Conservation (phyloP, 768 basidiomycete species). For the Hebeloma cylindrosporum region DNA sequence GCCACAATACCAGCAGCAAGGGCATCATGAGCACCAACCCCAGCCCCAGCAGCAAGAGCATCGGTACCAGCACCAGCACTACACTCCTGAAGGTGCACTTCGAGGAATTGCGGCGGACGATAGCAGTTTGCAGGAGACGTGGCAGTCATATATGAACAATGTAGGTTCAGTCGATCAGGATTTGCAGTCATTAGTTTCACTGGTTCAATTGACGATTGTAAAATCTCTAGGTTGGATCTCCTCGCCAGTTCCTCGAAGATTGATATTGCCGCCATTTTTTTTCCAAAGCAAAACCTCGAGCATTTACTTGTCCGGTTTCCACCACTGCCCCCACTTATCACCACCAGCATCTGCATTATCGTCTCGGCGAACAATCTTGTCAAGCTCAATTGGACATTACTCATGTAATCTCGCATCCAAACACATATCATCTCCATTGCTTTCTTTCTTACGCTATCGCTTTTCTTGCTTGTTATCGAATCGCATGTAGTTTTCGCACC, state of each 20-base stretch:
- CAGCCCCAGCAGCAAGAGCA: constrained; percentile 9
- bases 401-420: not conserved
- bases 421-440: not conserved
- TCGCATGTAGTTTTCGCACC: no score
- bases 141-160: constrained; percentile 67
- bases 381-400: no score
- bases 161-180: no score
- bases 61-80: constrained; percentile 36
- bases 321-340: no score
- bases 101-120: constrained; percentile 53
- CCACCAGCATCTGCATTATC: no score
- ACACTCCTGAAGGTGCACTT: constrained; percentile 47
- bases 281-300: no score
- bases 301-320: not conserved
- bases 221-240: constrained; percentile 49
- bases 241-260: constrained; percentile 41
- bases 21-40: no score
- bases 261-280: constrained; percentile 16
- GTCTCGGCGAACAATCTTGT: no score
- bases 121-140: constrained; percentile 62
- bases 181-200: no score
- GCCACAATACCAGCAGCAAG: constrained; percentile 29
- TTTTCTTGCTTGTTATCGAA: no score
- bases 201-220: no score
- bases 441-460: not conserved